Percentiles rank a stretch among this genome's conserved stretches.
Conservation (phyloP, 345 rosid genomes). For the Fremontodendron californicum region DNA sequence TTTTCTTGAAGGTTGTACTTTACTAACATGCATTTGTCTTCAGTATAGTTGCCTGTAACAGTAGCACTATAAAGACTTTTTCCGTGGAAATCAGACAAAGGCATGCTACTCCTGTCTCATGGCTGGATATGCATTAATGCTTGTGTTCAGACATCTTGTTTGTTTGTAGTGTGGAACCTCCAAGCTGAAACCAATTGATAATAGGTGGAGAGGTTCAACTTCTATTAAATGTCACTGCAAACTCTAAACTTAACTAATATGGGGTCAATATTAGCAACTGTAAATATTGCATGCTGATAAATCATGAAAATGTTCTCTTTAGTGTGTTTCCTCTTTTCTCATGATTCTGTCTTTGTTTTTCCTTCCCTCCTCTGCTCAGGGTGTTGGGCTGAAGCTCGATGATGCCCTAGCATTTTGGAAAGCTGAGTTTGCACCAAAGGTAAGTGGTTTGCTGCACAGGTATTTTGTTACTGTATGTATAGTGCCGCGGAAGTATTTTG, state of each 20-base stretch:
- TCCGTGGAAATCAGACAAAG: background rate
- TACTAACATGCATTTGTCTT: constrained; percentile 7
- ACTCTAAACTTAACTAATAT: background rate
- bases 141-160: constrained; percentile 2
- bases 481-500: background rate
- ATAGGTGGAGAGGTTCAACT: background rate
- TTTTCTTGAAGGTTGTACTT: constrained; percentile 71
- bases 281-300: constrained; percentile 2
- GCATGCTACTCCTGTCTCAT: background rate
- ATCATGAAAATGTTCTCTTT: background rate
- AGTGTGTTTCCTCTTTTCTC: background rate
- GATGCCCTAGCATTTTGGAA: constrained; percentile 97
- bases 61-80: constrained; percentile 3
- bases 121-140: background rate
- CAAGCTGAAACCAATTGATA: background rate
- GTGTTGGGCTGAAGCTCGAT: constrained; percentile 86
- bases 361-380: constrained; percentile 36
- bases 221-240: background rate
- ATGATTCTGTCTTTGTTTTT: background rate
- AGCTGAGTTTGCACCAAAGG: constrained; percentile 85
- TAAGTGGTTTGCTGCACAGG: constrained; percentile 17
- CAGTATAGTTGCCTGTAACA: background rate
- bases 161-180: background rate
- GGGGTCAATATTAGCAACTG: background rate
- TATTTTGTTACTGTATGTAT: background rate